Base-by-base conservation (phyloP, 179 eudicot species). In the Patellifolia procumbens region DNA sequence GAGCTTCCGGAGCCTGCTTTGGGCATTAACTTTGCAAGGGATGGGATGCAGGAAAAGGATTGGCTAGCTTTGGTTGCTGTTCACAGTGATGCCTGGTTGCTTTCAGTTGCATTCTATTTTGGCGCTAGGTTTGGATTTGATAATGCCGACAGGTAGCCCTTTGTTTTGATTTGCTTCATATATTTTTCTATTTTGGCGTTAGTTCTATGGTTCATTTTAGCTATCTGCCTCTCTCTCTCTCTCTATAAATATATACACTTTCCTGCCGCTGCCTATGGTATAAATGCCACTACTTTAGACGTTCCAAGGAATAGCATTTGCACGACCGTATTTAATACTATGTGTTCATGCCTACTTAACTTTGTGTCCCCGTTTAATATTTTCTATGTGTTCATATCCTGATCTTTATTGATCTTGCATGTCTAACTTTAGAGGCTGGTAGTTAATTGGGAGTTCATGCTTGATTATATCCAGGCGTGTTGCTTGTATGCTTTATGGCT, bases 1-100 rank as follows among this genome's bases (percentile, higher is more conserved):
- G 88, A 86, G 83, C 83, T 86, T 52, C 88, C 88, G 7, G 88
- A 86, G 80, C 88, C 88, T 72, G 88, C 88, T 29, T 74, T 86
- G 77, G 88, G 88, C 67, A 86, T 86, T 51, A 86, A 86, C 76
- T 86, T 86, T 79, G 88, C 88, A 28, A 76, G 88, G 77, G 87
- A 86, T 74, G 88, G 88, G 15, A 86, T 86, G 88, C 80, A 76
- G 61, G 87, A 86, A 24, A 86, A 81, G 59, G 88, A 86, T 78
- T 86, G 88, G 88, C 78, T 86, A 42, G 87, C 88, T 67, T 68
- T 86, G 68, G 86, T 86, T 83, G 88, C 88, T 55, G 87, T 86
- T 43, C 87, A 86, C 65, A 83, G 89, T 77, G 87, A 83, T 79
- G 87, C 89, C 43, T 83, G 89, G 87, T 74, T 86, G 80, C 87